These are phyloP conservation scores for Aspergillus sp. DNA, from an alignment of 2,329 filamentous ascomycete species.

Conservation along the genomic window DNA sequence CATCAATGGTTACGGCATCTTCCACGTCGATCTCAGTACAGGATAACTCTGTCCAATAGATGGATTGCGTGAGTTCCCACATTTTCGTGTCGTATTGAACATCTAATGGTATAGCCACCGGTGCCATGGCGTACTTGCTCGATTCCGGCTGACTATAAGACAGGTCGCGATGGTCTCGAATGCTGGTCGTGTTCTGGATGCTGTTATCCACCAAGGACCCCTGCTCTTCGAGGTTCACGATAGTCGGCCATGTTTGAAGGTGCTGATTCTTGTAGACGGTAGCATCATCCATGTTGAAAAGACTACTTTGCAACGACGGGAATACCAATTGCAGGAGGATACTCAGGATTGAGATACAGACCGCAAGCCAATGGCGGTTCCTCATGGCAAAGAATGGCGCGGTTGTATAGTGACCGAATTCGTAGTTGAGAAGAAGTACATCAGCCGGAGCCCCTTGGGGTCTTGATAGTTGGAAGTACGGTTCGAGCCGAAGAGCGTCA, in stretches of 20 bases:
- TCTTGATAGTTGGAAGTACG: conserved; percentile 10
- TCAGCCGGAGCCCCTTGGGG: conserved; percentile 9
- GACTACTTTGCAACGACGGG: conserved; percentile 3
- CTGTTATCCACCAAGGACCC: neutral
- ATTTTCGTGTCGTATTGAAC: conserved; percentile 2
- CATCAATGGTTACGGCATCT: neutral
- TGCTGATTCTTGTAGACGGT: conserved; percentile 1
- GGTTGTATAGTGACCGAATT: conserved; percentile 12
- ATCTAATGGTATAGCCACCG: conserved; percentile 7
- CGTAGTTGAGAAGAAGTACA: conserved; percentile 12
- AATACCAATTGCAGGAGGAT: conserved; percentile 9
- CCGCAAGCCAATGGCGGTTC: conserved; percentile 12
- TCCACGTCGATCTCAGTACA: neutral
- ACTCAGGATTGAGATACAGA: conserved; percentile 10
- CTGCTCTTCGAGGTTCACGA: conserved; percentile 4
- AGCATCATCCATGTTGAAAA: conserved; percentile 10
- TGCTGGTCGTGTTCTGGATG: neutral
- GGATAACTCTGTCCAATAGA: conserved; percentile 11
- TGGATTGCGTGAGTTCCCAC: conserved; percentile 10
- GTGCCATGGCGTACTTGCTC: conserved; percentile 8
- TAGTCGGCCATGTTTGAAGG: conserved; percentile 7
- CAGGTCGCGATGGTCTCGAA: neutral
- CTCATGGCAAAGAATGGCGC: conserved; percentile 6
- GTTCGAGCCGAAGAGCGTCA: conserved; percentile 12
- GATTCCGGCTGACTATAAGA: neutral